Percentiles rank a stretch among this genome's conserved stretches.
Conservation (phyloP, 2,329 filamentous ascomycete genomes). For the Hypoxylon sp. region DNA sequence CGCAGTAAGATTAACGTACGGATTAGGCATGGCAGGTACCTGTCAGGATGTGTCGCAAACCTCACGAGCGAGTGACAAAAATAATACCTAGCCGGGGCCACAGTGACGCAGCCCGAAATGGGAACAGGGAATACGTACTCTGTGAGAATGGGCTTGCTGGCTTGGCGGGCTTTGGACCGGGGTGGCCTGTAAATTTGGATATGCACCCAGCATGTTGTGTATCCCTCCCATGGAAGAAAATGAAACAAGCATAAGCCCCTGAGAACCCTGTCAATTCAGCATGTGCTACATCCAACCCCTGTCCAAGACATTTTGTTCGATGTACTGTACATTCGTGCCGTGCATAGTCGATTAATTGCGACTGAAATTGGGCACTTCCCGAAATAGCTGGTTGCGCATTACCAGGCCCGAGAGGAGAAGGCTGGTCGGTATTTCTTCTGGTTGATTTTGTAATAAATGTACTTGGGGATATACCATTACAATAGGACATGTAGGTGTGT, state of each 20-base stretch:
- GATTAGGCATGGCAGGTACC: constrained; percentile 45
- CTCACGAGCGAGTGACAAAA: constrained; percentile 49
- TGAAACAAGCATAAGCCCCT: constrained; percentile 54
- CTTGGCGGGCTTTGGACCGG: constrained; percentile 26
- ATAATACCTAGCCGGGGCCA: constrained; percentile 49
- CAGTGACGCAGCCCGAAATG: constrained; percentile 50
- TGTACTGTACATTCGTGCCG: constrained; percentile 47
- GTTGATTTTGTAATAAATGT: constrained; percentile 13
- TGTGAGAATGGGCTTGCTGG: constrained; percentile 33
- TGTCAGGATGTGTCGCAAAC: constrained; percentile 39
- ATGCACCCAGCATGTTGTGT: constrained; percentile 34
- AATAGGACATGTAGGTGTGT: too few relatives aligned
- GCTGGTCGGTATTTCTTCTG: constrained; percentile 19
- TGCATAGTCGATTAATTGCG: constrained; percentile 46
- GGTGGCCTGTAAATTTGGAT: constrained; percentile 29
- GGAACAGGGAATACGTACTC: constrained; percentile 41
- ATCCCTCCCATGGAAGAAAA: constrained; percentile 48
- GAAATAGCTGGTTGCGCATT: constrained; percentile 43
- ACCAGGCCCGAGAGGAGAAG: constrained; percentile 35
- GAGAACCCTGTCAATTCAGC: constrained; percentile 42
- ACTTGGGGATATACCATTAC: too few relatives aligned
- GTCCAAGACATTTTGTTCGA: constrained; percentile 36
- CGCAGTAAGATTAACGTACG: constrained; percentile 39
- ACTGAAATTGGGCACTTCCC: constrained; percentile 49
- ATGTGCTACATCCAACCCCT: constrained; percentile 42